Evolutionary conservation across 2,329 filamentous ascomycete genomes (phyloP).

Genomic region (Xylariaceae sp.): DNA sequence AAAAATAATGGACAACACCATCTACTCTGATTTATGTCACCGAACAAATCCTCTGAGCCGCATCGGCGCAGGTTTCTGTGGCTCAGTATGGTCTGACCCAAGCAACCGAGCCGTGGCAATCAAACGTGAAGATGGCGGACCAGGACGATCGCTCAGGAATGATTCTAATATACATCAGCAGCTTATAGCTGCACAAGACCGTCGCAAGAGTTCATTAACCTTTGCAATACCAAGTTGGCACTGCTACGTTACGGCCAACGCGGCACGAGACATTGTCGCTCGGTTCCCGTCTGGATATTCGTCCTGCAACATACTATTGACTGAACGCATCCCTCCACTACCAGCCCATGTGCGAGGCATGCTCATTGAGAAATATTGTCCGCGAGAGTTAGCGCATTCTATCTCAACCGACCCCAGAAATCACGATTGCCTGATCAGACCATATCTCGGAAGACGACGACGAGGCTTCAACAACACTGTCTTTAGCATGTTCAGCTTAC

Average conservation of each 20-base stretch:
- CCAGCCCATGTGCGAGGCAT: conserved; percentile 9
- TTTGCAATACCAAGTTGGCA: conserved; percentile 17
- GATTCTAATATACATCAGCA: conserved; percentile 15
- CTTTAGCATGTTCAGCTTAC: conserved; percentile 37
- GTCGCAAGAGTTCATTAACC: not conserved
- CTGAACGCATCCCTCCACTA: conserved; percentile 29
- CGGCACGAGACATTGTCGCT: conserved; percentile 7
- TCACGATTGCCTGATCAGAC: conserved; percentile 47
- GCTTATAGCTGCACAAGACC: not conserved
- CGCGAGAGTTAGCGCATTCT: not conserved
- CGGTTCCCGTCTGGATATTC: conserved; percentile 20
- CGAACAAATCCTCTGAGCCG: not conserved
- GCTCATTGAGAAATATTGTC: conserved; percentile 21
- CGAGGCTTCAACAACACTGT: not conserved
- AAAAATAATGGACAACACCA: not conserved
- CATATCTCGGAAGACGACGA: conserved; percentile 44
- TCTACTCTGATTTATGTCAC: not conserved
- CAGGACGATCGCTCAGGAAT: conserved; percentile 15
- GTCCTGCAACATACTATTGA: conserved; percentile 29
- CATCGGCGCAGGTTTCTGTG: conserved; percentile 11
- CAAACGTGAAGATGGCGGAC: conserved; percentile 19
- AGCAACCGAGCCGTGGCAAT: conserved; percentile 5
- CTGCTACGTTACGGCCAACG: not conserved
- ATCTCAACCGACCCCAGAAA: conserved; percentile 29
- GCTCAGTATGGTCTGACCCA: conserved; percentile 10